Conservation (phyloP, 495 filamentous ascomycete genomes). For the Podospora pseudopauciseta region DNA sequence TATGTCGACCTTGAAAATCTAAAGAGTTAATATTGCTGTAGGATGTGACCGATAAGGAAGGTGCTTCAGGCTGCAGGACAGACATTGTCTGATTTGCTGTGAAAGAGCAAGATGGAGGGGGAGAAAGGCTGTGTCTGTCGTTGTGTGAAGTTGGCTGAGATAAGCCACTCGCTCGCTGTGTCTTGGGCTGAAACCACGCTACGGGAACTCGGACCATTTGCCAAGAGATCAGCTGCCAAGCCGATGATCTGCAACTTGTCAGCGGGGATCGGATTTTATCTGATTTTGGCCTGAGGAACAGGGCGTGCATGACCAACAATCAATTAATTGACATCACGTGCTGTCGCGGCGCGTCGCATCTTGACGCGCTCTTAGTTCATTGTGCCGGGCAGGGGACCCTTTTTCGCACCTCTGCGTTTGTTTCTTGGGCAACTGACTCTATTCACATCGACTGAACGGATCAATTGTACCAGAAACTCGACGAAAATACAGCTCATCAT, state of each 20-base stretch:
- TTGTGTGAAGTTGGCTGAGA: background rate
- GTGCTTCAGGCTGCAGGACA: background rate
- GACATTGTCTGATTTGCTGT: background rate
- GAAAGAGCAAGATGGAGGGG: background rate
- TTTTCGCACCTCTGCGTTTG: background rate
- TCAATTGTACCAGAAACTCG: background rate
- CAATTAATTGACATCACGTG: background rate
- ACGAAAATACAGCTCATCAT: background rate
- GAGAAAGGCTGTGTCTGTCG: background rate
- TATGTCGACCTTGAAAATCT: background rate
- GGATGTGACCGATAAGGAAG: background rate
- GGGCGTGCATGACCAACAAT: background rate
- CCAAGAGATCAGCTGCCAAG: background rate
- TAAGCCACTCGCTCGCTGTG: background rate
- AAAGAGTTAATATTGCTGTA: background rate
- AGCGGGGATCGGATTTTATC: background rate
- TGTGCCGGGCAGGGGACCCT: background rate
- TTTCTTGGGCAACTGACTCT: background rate
- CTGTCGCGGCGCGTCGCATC: background rate
- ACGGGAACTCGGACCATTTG: background rate
- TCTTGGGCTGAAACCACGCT: conserved; percentile 4
- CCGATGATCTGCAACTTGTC: background rate
- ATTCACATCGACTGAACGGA: background rate
- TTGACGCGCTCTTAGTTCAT: background rate
- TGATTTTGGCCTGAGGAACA: background rate